These are phyloP conservation scores for Gryganskiella cystojenkinii DNA, from an alignment of 192 early-diverging fungal genomes.

Conservation along the genomic window DNA sequence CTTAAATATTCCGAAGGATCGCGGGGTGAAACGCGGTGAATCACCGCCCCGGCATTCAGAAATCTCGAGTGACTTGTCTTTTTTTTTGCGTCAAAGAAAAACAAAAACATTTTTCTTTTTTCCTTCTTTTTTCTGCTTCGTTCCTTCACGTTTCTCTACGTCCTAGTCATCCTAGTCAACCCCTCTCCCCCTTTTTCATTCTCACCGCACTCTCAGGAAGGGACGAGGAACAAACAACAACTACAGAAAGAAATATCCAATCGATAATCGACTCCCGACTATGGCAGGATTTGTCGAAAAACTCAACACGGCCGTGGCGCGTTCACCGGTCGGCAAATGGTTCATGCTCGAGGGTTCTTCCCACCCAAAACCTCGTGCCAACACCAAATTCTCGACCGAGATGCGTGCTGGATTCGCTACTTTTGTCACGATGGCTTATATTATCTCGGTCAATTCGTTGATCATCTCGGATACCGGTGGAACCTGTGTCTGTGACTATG, in stretches of 20 bases:
- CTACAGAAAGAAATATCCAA: not conserved
- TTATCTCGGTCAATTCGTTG: conserved; percentile 77
- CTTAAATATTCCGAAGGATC: too few species aligned
- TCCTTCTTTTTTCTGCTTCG: too few species aligned
- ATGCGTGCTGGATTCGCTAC: conserved; percentile 72
- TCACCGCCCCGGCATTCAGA: too few species aligned
- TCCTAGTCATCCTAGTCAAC: not conserved
- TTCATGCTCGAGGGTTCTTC: conserved; percentile 81
- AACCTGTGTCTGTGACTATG: conserved; percentile 76
- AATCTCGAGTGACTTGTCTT: not conserved
- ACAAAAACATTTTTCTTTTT: too few species aligned
- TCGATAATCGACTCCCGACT: not conserved
- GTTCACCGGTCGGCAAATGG: conserved; percentile 66
- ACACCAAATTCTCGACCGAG: conserved; percentile 71
- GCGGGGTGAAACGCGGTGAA: too few species aligned
- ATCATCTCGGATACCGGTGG: conserved; percentile 84
- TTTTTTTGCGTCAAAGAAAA: too few species aligned
- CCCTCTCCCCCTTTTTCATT: conserved; percentile 4
- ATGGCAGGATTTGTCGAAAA: conserved; percentile 62
- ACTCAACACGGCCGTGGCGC: conserved; percentile 68
- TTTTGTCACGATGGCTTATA: conserved; percentile 81
- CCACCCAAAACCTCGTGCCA: conserved; percentile 62
- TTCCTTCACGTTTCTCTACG: not conserved
- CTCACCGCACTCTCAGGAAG: not conserved
- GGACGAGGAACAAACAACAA: not conserved